A percentile compares a stretch with the other conserved stretches of the same genome.
phyloP scores from a whole-genome alignment of 306 rosid species.

The Calophaca sinica region DNA sequence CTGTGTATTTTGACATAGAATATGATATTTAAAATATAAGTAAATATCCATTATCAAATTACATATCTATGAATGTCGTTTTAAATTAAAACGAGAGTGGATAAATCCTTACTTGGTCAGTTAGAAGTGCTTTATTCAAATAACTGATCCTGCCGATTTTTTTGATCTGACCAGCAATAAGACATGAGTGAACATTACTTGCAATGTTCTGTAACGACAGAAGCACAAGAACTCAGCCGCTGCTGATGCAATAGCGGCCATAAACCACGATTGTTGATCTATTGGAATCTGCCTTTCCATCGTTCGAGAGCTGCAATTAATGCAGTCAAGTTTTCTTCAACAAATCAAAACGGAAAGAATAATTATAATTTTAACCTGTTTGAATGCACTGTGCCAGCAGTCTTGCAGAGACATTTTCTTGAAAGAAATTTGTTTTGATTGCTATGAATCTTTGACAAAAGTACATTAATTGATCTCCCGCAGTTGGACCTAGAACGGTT shows the following conservation, averaged over 20 bases:
- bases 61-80: neutral
- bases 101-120: slow-evolving; percentile 2
- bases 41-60: neutral
- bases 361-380: too few species aligned
- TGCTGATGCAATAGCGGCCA: neutral
- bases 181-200: slow-evolving; percentile 50
- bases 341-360: neutral
- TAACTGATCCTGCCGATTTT: slow-evolving; percentile 49
- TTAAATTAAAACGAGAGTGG: neutral
- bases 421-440: slow-evolving; percentile 51
- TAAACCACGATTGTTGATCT: neutral
- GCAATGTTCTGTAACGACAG: slow-evolving; percentile 55
- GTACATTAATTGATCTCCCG: slow-evolving; percentile 52
- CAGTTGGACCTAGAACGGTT: slow-evolving; percentile 53
- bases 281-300: slow-evolving; percentile 18
- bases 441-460: slow-evolving; percentile 51
- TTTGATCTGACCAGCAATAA: slow-evolving; percentile 53
- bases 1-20: too few species aligned
- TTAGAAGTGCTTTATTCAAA: slow-evolving; percentile 1
- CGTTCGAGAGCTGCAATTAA: neutral
- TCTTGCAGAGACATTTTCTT: too few species aligned
- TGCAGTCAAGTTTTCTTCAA: neutral
- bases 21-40: too few species aligned
- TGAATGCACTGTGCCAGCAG: too few species aligned
- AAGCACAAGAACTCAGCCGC: slow-evolving; percentile 25